Evolutionary conservation across 257 asterid species (phyloP).

Genomic region (Ligustrum vulgare): DNA sequence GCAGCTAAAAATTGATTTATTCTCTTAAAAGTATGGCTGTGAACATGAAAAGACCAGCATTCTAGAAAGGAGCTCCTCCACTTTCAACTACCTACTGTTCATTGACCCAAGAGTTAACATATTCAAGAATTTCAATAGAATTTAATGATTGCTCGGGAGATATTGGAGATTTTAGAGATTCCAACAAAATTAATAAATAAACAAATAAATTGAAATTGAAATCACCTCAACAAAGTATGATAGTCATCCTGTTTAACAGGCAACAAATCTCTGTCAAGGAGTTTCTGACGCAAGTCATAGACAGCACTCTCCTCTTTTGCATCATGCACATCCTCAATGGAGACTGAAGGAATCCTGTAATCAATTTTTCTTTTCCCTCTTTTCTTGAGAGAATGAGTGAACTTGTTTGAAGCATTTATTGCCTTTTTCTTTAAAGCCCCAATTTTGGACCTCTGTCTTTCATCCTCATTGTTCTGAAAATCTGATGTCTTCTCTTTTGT

Average conservation of each 20-base stretch:
- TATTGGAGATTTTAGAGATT: slow-evolving; percentile 5
- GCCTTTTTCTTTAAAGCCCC: slow-evolving; percentile 84
- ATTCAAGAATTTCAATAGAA: neutral
- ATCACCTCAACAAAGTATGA: slow-evolving; percentile 81
- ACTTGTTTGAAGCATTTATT: slow-evolving; percentile 82
- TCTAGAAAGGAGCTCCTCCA: slow-evolving; percentile 6
- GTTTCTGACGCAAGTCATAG: slow-evolving; percentile 70
- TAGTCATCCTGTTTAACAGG: slow-evolving; percentile 86
- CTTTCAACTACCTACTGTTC: slow-evolving; percentile 11
- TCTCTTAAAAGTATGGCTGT: slow-evolving; percentile 9
- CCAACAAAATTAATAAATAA: neutral
- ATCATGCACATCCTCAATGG: slow-evolving; percentile 88
- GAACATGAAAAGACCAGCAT: neutral
- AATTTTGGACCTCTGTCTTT: slow-evolving; percentile 68
- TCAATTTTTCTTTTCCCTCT: slow-evolving; percentile 89
- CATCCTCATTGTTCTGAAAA: slow-evolving; percentile 74
- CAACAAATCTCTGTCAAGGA: slow-evolving; percentile 62
- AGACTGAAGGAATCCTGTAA: slow-evolving; percentile 75
- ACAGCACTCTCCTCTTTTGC: slow-evolving; percentile 84
- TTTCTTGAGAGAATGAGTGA: slow-evolving; percentile 80
- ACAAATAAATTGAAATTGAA: neutral
- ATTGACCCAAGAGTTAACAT: neutral
- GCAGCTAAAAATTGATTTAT: neutral
- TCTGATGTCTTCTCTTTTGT: slow-evolving; percentile 78
- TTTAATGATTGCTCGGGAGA: neutral